These are phyloP conservation scores for Ceratocystis papillata DNA, from an alignment of 2,329 filamentous ascomycete species.

Conservation along the genomic window DNA sequence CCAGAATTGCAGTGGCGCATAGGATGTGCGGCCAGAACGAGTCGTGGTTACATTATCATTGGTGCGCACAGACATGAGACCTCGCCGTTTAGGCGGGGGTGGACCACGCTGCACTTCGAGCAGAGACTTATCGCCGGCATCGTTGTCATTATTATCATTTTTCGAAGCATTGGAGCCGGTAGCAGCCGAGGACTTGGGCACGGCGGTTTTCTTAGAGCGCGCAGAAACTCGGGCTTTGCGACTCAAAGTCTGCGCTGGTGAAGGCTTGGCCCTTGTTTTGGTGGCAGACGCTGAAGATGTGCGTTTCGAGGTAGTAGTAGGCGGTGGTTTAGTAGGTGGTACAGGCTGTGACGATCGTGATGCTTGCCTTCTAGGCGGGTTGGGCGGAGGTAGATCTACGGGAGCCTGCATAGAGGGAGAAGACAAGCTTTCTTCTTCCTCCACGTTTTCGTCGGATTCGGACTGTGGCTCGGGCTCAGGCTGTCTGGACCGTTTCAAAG, in stretches of 20 bases:
- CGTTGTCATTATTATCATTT: constrained; percentile 28
- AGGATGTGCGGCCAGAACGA: constrained; percentile 67
- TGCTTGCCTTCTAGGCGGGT: background rate
- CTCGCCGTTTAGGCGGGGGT: constrained; percentile 45
- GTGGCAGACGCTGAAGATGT: background rate
- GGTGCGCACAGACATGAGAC: constrained; percentile 43
- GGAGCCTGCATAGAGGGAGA: background rate
- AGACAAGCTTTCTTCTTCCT: background rate
- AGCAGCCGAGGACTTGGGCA: background rate
- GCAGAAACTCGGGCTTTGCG: constrained; percentile 15
- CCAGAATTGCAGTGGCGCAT: constrained; percentile 75
- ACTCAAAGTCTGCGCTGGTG: constrained; percentile 14
- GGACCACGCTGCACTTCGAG: constrained; percentile 44
- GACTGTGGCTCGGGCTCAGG: background rate
- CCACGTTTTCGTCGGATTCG: constrained; percentile 4
- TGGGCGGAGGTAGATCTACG: background rate
- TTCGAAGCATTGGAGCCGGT: constrained; percentile 26
- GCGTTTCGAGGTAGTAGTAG: background rate
- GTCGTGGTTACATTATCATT: constrained; percentile 47
- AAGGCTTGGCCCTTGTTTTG: constrained; percentile 18
- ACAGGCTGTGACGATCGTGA: background rate
- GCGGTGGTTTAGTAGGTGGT: background rate
- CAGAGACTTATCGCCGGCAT: constrained; percentile 38
- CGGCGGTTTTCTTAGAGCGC: background rate
- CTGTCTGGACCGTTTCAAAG: background rate